Conservation (phyloP, 176 grass and related monocot species). For the Triticum timopheevii region DNA sequence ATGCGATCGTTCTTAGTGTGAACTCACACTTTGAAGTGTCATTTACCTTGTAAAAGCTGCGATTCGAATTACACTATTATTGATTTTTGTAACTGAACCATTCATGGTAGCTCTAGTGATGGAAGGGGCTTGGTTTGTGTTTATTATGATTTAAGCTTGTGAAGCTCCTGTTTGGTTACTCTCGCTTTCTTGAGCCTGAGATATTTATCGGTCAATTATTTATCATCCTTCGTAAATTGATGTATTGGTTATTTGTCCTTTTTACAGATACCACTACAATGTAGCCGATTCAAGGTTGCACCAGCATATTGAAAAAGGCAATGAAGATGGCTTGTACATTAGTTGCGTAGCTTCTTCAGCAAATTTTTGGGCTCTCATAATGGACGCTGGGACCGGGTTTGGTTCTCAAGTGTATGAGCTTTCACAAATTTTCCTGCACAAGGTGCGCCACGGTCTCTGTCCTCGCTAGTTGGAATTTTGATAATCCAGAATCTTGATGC, state of each 20-base stretch:
- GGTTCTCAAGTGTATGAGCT: slow-evolving; percentile 82
- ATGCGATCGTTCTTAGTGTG: background rate
- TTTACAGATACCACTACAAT: slow-evolving; percentile 91
- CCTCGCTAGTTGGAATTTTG: background rate
- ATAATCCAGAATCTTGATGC: slow-evolving; percentile 6
- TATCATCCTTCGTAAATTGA: background rate
- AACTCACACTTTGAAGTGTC: background rate
- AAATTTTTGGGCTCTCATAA: slow-evolving; percentile 88
- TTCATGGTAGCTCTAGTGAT: background rate
- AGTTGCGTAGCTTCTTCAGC: slow-evolving; percentile 72
- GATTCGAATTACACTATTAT: background rate
- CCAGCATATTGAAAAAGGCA: slow-evolving; percentile 91
- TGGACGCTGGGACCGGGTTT: slow-evolving; percentile 81
- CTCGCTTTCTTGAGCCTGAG: slow-evolving; percentile 11
- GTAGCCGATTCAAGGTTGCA: slow-evolving; percentile 78
- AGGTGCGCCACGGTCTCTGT: slow-evolving; percentile 44
- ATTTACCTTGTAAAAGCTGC: background rate
- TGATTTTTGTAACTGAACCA: background rate
- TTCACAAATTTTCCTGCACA: slow-evolving; percentile 70
- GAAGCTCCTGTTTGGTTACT: background rate
- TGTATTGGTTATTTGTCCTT: slow-evolving; percentile 26
- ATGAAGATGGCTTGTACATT: slow-evolving; percentile 81
- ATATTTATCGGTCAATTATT: slow-evolving; percentile 15
- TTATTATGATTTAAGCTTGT: background rate
- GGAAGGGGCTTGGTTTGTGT: background rate